Conservation (phyloP, 1,284 basidiomycete species). For the Mycena sp. region DNA sequence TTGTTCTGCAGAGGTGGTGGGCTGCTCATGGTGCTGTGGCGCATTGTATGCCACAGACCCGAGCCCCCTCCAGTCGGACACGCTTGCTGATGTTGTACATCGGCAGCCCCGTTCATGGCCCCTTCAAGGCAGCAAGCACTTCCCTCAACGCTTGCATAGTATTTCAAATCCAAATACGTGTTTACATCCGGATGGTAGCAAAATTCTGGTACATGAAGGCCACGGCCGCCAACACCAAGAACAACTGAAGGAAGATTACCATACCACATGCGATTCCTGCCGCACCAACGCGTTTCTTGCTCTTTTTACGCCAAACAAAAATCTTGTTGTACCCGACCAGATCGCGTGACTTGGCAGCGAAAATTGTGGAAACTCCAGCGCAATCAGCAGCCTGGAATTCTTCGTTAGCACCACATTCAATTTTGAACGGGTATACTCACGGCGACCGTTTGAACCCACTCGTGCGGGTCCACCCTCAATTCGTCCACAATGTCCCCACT, state of each 20-base stretch:
- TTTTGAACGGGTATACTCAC: conserved; percentile 20
- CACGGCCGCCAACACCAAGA: conserved; percentile 8
- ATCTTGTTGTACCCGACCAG: conserved; percentile 19
- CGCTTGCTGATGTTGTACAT: conserved; percentile 19
- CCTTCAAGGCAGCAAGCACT: neutral
- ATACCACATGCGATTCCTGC: conserved; percentile 5
- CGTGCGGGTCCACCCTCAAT: conserved; percentile 25
- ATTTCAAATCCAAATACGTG: neutral
- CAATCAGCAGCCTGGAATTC: conserved; percentile 18
- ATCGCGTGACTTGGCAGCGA: conserved; percentile 26
- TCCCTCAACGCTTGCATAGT: neutral
- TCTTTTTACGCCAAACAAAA: conserved; percentile 24
- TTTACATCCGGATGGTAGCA: conserved; percentile 3
- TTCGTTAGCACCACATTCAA: neutral
- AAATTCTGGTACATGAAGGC: conserved; percentile 1
- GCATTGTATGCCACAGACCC: conserved; percentile 9
- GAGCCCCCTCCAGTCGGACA: neutral
- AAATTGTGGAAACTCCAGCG: conserved; percentile 19
- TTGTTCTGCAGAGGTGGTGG: no score
- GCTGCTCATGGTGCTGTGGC: neutral
- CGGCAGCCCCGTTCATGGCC: conserved; percentile 4
- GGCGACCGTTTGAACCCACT: conserved; percentile 34
- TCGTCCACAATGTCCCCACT: conserved; percentile 29
- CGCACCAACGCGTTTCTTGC: conserved; percentile 10
- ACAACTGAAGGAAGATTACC: conserved; percentile 17